These are phyloP conservation scores for Stachybotrys echinatus DNA, from an alignment of 2,329 filamentous ascomycete genomes.

Conservation along the genomic window DNA sequence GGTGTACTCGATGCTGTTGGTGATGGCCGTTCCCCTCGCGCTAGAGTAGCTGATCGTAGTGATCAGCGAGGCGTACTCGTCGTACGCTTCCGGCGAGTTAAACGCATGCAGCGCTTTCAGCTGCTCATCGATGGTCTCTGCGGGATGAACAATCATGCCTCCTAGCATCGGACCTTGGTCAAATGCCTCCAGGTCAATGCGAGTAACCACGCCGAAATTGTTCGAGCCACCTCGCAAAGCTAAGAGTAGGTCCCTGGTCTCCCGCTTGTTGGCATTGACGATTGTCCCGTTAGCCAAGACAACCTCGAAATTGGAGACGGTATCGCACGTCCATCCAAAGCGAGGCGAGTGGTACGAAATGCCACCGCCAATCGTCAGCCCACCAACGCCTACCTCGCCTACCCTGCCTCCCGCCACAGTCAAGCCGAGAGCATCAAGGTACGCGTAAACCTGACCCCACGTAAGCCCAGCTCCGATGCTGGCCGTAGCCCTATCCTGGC, in stretches of 20 bases:
- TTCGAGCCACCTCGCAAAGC: slow-evolving; percentile 51
- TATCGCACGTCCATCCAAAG: slow-evolving; percentile 8
- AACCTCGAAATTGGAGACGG: slow-evolving; percentile 9
- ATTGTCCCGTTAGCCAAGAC: slow-evolving; percentile 17
- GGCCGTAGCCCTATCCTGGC: background rate
- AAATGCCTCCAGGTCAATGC: slow-evolving; percentile 23
- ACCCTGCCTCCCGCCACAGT: slow-evolving; percentile 2
- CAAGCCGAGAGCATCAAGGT: background rate
- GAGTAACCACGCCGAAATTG: slow-evolving; percentile 50
- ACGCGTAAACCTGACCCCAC: slow-evolving; percentile 1
- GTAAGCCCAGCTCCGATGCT: background rate
- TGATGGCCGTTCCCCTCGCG: background rate
- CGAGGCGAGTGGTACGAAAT: slow-evolving; percentile 9
- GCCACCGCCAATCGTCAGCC: slow-evolving; percentile 8
- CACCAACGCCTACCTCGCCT: slow-evolving; percentile 1
- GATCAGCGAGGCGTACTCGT: slow-evolving; percentile 4
- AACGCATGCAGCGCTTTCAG: slow-evolving; percentile 3
- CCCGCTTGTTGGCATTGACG: slow-evolving; percentile 28
- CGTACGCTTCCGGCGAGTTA: slow-evolving; percentile 1
- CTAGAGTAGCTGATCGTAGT: slow-evolving; percentile 1
- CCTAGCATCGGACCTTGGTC: background rate
- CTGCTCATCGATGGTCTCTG: slow-evolving; percentile 2
- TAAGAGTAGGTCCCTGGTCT: slow-evolving; percentile 48
- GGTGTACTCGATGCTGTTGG: background rate
- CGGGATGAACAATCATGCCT: slow-evolving; percentile 6